Evolutionary conservation across 805 yeast species (phyloP).

Genomic region (Sungouiella blattae): DNA sequence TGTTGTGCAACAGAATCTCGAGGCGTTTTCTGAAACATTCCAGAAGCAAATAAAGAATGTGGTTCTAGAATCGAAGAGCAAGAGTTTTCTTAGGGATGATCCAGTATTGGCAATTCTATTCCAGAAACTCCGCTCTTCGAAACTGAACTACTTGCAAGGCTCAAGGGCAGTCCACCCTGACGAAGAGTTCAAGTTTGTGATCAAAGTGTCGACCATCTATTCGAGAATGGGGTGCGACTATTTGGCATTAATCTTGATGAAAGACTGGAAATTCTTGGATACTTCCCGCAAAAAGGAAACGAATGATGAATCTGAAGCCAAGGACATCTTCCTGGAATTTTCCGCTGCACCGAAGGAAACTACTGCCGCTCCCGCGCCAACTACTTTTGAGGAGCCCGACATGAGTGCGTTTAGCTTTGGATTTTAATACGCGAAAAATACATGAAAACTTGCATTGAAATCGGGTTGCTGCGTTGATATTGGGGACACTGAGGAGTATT

Average conservation of each 20-base stretch:
- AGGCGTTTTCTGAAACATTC: constrained; percentile 21
- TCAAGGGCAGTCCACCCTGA: constrained; percentile 40
- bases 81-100: constrained; percentile 63
- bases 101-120: constrained; percentile 75
- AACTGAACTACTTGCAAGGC: constrained; percentile 47
- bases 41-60: constrained; percentile 11
- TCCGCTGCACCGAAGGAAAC: constrained; percentile 6
- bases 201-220: constrained; percentile 64
- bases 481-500: background rate
- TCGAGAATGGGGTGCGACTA: constrained; percentile 90
- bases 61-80: constrained; percentile 15
- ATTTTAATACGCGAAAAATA: no score
- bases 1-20: constrained; percentile 20
- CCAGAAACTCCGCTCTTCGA: constrained; percentile 53
- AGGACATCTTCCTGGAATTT: constrained; percentile 15
- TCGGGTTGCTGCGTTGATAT: no score
- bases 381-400: constrained; percentile 66
- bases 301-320: constrained; percentile 1
- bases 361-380: constrained; percentile 41
- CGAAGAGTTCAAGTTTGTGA: constrained; percentile 59
- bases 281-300: constrained; percentile 6
- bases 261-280: constrained; percentile 61
- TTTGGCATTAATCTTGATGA: constrained; percentile 58
- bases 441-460: no score
- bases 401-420: constrained; percentile 67